Evolutionary conservation across 75 land plant genomes (phyloP).

Genomic region (Ceratopteris richardii): DNA sequence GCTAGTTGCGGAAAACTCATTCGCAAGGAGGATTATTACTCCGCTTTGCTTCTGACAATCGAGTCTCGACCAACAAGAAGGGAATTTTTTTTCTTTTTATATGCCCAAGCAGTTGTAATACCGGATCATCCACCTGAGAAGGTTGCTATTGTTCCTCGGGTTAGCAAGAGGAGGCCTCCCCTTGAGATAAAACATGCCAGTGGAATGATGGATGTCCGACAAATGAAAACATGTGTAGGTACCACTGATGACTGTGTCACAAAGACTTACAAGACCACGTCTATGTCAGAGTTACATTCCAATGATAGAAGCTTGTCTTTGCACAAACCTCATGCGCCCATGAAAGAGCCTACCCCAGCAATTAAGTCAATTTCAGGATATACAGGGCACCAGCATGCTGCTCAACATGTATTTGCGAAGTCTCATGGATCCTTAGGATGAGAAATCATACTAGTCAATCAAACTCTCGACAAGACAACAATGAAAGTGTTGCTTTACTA

Average conservation of each 20-base stretch:
- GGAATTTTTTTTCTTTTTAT: conserved; percentile 14
- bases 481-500: conserved; percentile 12
- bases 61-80: conserved; percentile 16
- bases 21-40: conserved; percentile 10
- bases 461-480: conserved; percentile 12
- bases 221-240: conserved; percentile 13
- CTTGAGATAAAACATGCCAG: conserved; percentile 4
- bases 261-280: conserved; percentile 11
- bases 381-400: conserved; percentile 18
- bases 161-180: conserved; percentile 14
- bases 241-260: conserved; percentile 15
- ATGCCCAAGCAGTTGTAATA: conserved; percentile 11
- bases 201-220: conserved; percentile 13
- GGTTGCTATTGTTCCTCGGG: conserved; percentile 13
- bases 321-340: conserved; percentile 10
- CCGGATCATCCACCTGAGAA: conserved; percentile 6
- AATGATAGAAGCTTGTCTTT: conserved; percentile 8
- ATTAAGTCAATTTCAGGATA: conserved; percentile 13
- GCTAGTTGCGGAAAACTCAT: conserved; percentile 5
- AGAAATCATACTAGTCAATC: conserved; percentile 9
- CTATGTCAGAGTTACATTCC: conserved; percentile 9
- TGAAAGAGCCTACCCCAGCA: conserved; percentile 7
- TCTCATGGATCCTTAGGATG: conserved; percentile 10
- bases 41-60: too few relatives aligned
- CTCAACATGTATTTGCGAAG: conserved; percentile 15